phyloP scores from a whole-genome alignment of 1,139 yeast species.

The Suhomyces chickasaworum region DNA sequence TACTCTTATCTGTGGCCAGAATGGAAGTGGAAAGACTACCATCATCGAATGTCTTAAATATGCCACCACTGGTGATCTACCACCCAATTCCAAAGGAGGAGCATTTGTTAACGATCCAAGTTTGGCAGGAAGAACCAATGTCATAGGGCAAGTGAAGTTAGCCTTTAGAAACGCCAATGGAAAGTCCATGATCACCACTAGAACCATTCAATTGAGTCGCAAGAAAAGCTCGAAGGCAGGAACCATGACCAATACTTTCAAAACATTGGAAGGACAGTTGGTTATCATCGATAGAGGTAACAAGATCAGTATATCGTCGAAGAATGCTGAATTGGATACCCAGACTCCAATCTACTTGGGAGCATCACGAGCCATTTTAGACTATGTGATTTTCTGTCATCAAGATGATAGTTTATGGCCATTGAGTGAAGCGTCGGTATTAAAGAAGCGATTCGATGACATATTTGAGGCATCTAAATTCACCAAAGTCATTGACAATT shows the following conservation, averaged over 20 bases:
- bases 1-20: constrained; percentile 92
- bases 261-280: constrained; percentile 88
- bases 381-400: constrained; percentile 94
- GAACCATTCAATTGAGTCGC: constrained; percentile 73
- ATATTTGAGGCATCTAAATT: constrained; percentile 94
- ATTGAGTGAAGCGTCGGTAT: constrained; percentile 80
- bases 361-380: constrained; percentile 83
- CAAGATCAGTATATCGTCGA: constrained; percentile 73
- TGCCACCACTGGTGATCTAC: constrained; percentile 93
- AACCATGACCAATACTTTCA: constrained; percentile 62
- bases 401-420: constrained; percentile 99
- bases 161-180: constrained; percentile 79
- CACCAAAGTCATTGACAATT: constrained; percentile 82
- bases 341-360: constrained; percentile 84
- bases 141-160: constrained; percentile 86
- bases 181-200: constrained; percentile 78
- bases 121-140: constrained; percentile 72
- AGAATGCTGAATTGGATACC: constrained; percentile 81
- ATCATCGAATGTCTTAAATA: constrained; percentile 92
- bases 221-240: constrained; percentile 45
- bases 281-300: constrained; percentile 67
- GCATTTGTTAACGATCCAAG: constrained; percentile 96
- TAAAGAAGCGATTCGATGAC: constrained; percentile 93
- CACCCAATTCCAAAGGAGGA: constrained; percentile 95
- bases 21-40: constrained; percentile 98